Percentiles rank a stretch among this genome's conserved stretches.
Conservation (phyloP, 441 rosid genomes). For the Euphorbia celastroides region DNA sequence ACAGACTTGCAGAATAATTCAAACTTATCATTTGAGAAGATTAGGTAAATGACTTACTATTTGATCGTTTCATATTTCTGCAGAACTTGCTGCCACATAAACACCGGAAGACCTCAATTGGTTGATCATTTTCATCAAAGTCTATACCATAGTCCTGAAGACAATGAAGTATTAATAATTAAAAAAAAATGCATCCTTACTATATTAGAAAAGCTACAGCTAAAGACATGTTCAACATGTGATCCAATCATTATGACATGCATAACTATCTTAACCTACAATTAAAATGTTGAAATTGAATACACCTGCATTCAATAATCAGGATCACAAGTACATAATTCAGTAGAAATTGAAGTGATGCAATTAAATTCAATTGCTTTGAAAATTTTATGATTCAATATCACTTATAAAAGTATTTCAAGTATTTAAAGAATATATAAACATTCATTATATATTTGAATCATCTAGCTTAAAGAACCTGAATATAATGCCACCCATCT, state of each 20-base stretch:
- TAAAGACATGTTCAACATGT: background rate
- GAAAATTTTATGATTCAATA: no score
- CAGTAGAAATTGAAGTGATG: background rate
- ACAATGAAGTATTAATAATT: constrained; percentile 14
- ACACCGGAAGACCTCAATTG: constrained; percentile 52
- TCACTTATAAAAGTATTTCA: no score
- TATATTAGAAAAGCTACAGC: background rate
- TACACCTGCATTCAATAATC: background rate
- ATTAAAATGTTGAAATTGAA: background rate
- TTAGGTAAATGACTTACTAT: constrained; percentile 39
- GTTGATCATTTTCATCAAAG: constrained; percentile 64
- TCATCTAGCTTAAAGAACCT: background rate
- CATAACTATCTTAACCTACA: background rate
- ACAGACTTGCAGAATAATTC: background rate
- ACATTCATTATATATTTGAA: no score
- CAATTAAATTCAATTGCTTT: no score
- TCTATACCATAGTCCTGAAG: constrained; percentile 88
- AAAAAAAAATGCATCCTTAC: background rate
- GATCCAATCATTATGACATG: background rate
- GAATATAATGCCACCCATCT: background rate
- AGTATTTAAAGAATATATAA: no score
- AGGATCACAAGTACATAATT: background rate
- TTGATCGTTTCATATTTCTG: constrained; percentile 44
- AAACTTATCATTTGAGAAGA: background rate
- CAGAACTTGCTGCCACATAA: constrained; percentile 78